These are phyloP conservation scores for Thelephora ganbajun DNA, from an alignment of 768 basidiomycete species.

Conservation along the genomic window DNA sequence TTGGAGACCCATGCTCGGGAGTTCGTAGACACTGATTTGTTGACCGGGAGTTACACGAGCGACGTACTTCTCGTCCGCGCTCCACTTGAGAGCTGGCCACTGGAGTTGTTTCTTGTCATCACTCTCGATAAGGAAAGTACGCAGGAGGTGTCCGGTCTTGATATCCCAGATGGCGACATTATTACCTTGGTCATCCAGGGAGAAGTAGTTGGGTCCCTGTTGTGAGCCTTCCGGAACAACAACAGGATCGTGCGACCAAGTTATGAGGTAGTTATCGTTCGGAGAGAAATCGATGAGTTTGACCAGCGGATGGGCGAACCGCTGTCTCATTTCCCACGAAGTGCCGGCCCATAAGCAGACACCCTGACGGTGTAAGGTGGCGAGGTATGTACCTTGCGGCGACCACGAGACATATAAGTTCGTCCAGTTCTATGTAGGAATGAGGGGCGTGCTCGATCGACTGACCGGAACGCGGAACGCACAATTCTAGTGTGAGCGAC, in stretches of 20 bases:
- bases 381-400: constrained; percentile 86
- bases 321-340: constrained; percentile 78
- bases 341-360: constrained; percentile 92
- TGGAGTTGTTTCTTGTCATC: constrained; percentile 68
- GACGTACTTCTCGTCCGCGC: constrained; percentile 89
- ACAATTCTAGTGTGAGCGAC: constrained; percentile 64
- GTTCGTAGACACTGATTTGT: constrained; percentile 93
- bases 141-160: constrained; percentile 81
- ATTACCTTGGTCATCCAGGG: constrained; percentile 92
- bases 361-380: constrained; percentile 89
- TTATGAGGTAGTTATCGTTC: constrained; percentile 91
- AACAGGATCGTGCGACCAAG: constrained; percentile 94
- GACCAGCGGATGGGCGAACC: constrained; percentile 91
- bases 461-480: constrained; percentile 16
- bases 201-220: constrained; percentile 77
- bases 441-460: constrained; percentile 4
- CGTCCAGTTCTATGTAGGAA: constrained; percentile 66
- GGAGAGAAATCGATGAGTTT: constrained; percentile 97
- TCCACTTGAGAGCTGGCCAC: constrained; percentile 97
- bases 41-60: constrained; percentile 80
- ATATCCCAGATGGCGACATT: constrained; percentile 98
- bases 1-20: constrained; percentile 85
- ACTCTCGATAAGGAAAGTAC: constrained; percentile 70
- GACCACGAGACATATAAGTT: constrained; percentile 97
- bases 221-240: constrained; percentile 67